phyloP scores from a whole-genome alignment of 306 rosid genomes.

The barrel medic (Medicago truncatula) region DNA sequence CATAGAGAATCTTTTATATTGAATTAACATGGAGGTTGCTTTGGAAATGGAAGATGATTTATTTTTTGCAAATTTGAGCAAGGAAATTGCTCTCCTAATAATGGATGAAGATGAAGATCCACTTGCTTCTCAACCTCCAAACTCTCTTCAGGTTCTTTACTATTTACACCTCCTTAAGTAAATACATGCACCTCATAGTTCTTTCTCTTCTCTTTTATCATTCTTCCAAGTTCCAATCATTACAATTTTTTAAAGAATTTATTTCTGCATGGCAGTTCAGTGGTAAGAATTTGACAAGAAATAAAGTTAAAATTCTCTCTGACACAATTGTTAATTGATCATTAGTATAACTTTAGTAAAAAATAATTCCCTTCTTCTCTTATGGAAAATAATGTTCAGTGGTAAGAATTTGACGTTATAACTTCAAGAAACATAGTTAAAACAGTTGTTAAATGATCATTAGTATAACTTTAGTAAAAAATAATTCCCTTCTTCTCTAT shows the following conservation, averaged over 20 bases:
- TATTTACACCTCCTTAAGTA: conserved; percentile 18
- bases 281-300: not conserved
- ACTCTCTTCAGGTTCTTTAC: conserved; percentile 67
- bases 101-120: conserved; percentile 93
- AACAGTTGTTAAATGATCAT: not conserved
- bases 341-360: not conserved
- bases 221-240: not conserved
- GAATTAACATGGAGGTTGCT: conserved; percentile 59
- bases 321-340: not conserved
- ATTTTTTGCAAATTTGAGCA: conserved; percentile 85
- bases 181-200: not conserved
- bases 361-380: not conserved
- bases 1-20: conserved; percentile 6
- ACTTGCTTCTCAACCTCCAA: conserved; percentile 53
- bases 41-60: conserved; percentile 76
- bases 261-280: not conserved
- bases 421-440: not conserved
- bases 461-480: not conserved
- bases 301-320: not conserved
- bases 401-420: not conserved
- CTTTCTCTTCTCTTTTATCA: not conserved
- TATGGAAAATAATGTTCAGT: too few species aligned
- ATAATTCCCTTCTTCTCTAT: not conserved
- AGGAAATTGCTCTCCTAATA: conserved; percentile 81
- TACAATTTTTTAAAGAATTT: too few species aligned